phyloP scores from a whole-genome alignment of 2,329 filamentous ascomycete genomes.

The Apiospora rasikravindrae region DNA sequence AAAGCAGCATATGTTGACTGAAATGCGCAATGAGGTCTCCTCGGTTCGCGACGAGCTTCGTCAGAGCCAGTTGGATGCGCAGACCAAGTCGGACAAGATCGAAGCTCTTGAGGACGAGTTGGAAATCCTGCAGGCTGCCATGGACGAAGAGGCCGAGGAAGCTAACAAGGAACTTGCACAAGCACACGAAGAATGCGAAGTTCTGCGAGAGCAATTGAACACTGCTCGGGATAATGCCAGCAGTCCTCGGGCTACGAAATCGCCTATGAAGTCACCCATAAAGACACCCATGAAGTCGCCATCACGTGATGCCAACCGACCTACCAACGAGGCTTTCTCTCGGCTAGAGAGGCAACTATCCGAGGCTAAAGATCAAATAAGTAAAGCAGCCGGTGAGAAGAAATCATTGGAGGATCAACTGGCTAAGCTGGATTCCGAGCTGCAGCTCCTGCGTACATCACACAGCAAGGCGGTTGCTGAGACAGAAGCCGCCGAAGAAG shows the following conservation, averaged over 20 bases:
- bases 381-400: constrained; percentile 64
- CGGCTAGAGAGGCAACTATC: constrained; percentile 61
- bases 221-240: constrained; percentile 30
- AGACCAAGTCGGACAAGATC: constrained; percentile 66
- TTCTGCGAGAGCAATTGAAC: constrained; percentile 42
- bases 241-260: constrained; percentile 14
- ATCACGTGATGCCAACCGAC: constrained; percentile 19
- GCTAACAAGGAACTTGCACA: constrained; percentile 53
- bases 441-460: constrained; percentile 62
- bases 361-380: constrained; percentile 63
- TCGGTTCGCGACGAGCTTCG: constrained; percentile 71
- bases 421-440: constrained; percentile 61
- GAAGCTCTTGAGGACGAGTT: constrained; percentile 76
- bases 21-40: constrained; percentile 69
- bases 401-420: constrained; percentile 68
- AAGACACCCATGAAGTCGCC: not conserved
- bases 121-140: constrained; percentile 70
- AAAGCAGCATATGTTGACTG: constrained; percentile 68
- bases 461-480: constrained; percentile 66
- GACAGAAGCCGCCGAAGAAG: constrained; percentile 68
- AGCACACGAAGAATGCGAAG: constrained; percentile 51
- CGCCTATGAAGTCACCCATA: not conserved
- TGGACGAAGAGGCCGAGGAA: constrained; percentile 69
- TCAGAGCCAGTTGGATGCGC: constrained; percentile 68
- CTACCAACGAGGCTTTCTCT: constrained; percentile 47